phyloP scores from a whole-genome alignment of 345 rosid genomes.

The Eucalyptus regnans region DNA sequence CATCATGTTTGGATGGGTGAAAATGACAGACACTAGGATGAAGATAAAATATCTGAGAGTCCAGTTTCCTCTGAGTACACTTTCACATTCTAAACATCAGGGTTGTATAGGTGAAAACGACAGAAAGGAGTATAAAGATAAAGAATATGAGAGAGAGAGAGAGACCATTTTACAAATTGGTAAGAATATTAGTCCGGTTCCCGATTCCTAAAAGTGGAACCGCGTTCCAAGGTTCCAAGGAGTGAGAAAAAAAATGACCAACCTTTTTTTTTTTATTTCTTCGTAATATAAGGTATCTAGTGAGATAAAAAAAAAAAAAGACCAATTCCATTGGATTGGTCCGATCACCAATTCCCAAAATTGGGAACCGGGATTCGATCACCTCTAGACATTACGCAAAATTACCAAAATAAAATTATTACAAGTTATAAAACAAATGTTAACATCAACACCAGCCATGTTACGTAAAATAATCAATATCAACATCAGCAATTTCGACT shows the following conservation, averaged over 20 bases:
- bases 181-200: accelerated
- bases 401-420: too few relatives aligned
- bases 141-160: neutral
- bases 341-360: too few relatives aligned
- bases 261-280: too few relatives aligned
- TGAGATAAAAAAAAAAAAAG: too few relatives aligned
- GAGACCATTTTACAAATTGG: neutral
- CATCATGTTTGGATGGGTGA: neutral
- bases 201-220: too few relatives aligned
- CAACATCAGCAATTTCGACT: accelerated
- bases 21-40: neutral
- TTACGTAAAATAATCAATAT: too few relatives aligned
- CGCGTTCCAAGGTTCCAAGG: too few relatives aligned
- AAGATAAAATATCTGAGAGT: neutral
- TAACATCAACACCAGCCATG: accelerated
- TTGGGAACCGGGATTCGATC: accelerated
- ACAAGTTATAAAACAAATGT: too few relatives aligned
- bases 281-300: too few relatives aligned
- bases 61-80: neutral
- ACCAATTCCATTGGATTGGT: accelerated
- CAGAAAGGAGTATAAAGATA: neutral
- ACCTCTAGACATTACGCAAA: neutral
- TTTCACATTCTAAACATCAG: neutral
- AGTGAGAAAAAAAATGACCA: too few relatives aligned
- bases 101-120: neutral